phyloP scores from a whole-genome alignment of 108 stramenopile species.

The Fistulifera pelliculosa region DNA sequence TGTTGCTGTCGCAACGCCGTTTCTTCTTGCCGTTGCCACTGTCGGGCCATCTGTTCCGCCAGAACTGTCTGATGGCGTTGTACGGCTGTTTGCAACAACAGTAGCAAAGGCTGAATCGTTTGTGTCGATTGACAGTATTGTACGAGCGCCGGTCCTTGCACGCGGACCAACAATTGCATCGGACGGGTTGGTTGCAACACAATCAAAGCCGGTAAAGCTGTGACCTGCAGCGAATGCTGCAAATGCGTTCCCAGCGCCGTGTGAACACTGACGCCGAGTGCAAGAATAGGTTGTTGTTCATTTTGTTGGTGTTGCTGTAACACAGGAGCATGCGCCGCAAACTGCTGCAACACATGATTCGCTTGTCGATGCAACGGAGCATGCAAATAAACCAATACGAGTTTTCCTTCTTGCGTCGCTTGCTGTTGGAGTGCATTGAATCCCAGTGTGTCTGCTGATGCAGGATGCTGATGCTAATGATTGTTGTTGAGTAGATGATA shows the following conservation, averaged over 20 bases:
- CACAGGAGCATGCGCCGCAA: constrained; percentile 30
- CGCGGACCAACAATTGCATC: constrained; percentile 1
- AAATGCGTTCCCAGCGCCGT: constrained; percentile 63
- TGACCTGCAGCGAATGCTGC: constrained; percentile 42
- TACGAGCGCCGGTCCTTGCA: constrained; percentile 6
- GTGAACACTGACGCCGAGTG: constrained; percentile 58
- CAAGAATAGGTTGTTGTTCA: constrained; percentile 16
- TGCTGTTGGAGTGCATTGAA: constrained; percentile 36
- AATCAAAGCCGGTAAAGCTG: constrained; percentile 56
- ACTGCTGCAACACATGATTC: constrained; percentile 31
- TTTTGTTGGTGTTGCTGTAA: no score
- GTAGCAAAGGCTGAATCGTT: constrained; percentile 50
- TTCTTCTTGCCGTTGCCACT: constrained; percentile 65
- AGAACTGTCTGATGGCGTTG: constrained; percentile 37
- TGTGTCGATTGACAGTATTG: constrained; percentile 42
- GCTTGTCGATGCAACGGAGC: constrained; percentile 53
- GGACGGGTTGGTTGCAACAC: constrained; percentile 44
- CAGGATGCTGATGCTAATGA: no score
- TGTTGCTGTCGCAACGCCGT: constrained; percentile 58
- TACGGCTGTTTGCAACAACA: constrained; percentile 32
- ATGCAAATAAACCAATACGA: constrained; percentile 63
- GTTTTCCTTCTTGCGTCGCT: constrained; percentile 30
- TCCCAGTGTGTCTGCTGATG: constrained; percentile 26
- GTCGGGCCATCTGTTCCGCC: constrained; percentile 38
- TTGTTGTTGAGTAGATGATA: constrained; percentile 6